A percentile compares a stretch with the other conserved stretches of the same genome.
phyloP scores from a whole-genome alignment of 345 rosid genomes.

The Bretschneidera sinensis region DNA sequence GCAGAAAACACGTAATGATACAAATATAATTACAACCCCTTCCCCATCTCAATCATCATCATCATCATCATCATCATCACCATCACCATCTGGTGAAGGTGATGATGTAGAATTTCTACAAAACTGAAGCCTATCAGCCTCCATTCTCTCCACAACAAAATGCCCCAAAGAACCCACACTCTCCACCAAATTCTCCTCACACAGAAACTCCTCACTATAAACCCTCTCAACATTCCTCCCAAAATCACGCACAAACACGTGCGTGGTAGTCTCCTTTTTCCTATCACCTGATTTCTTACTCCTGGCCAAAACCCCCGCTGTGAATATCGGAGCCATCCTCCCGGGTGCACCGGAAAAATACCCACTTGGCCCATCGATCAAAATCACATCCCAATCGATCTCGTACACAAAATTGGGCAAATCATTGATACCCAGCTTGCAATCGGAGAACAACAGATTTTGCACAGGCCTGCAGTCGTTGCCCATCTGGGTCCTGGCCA shows the following conservation, averaged over 20 bases:
- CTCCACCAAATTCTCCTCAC: conserved; percentile 62
- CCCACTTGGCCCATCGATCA: conserved; percentile 83
- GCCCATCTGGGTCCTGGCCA: conserved; percentile 29
- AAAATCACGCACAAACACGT: conserved; percentile 78
- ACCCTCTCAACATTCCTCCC: conserved; percentile 61
- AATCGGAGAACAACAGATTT: conserved; percentile 81
- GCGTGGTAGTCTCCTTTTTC: conserved; percentile 34
- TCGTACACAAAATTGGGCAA: conserved; percentile 81
- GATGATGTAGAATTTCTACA: conserved; percentile 43
- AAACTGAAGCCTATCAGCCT: conserved; percentile 26
- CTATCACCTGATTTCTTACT: conserved; percentile 28
- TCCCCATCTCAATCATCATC: conserved; percentile 19
- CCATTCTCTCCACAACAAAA: conserved; percentile 38
- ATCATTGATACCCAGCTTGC: conserved; percentile 71
- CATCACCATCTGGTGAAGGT: conserved; percentile 7
- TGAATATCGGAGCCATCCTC: conserved; percentile 82
- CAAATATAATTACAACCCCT: conserved; percentile 9
- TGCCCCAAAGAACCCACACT: conserved; percentile 53
- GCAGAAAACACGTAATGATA: conserved; percentile 11
- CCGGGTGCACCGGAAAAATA: conserved; percentile 58
- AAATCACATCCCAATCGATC: conserved; percentile 70
- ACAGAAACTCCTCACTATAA: conserved; percentile 65
- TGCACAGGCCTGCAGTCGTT: conserved; percentile 82
- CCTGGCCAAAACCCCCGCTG: conserved; percentile 72
- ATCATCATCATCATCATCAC: background rate